Percentiles rank a stretch among this genome's conserved stretches.
phyloP scores from a whole-genome alignment of 2,329 filamentous ascomycete genomes.

The Talaromyces marneffei region DNA sequence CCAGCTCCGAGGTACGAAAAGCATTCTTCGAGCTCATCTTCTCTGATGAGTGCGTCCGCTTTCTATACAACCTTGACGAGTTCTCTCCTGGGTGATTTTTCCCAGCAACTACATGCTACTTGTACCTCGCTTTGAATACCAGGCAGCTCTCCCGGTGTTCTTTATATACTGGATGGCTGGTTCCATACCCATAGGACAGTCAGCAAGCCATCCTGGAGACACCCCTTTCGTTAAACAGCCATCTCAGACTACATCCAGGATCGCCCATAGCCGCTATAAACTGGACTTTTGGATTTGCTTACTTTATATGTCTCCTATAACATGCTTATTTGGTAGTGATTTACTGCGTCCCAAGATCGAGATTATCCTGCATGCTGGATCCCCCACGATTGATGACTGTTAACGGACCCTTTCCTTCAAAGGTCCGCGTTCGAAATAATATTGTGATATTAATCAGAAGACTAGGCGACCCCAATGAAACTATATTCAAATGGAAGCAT shows the following conservation, averaged over 20 bases:
- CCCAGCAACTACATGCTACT: not conserved
- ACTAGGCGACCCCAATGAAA: constrained; percentile 9
- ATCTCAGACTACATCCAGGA: not conserved
- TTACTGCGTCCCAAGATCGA: constrained; percentile 3
- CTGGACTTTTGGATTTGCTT: not conserved
- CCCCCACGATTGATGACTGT: not conserved
- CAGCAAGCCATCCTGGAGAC: not conserved
- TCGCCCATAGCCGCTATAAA: not conserved
- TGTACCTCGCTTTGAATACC: not conserved
- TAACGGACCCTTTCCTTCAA: not conserved
- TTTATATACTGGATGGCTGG: not conserved
- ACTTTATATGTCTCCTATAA: not conserved
- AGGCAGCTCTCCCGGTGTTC: not conserved
- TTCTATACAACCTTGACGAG: not conserved
- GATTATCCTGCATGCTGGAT: not conserved
- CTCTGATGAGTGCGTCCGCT: not conserved
- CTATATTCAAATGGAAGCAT: constrained; percentile 12
- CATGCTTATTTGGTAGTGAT: constrained; percentile 9
- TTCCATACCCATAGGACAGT: not conserved
- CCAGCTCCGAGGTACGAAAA: not conserved
- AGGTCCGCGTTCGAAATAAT: not conserved
- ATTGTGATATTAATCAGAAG: constrained; percentile 7
- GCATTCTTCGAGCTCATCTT: not conserved
- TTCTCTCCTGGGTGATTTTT: not conserved
- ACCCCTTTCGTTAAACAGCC: not conserved